Percentiles rank a stretch among this genome's conserved stretches.
phyloP scores from a whole-genome alignment of 2,329 filamentous ascomycete species.

The Rugonectria rugulosa region DNA sequence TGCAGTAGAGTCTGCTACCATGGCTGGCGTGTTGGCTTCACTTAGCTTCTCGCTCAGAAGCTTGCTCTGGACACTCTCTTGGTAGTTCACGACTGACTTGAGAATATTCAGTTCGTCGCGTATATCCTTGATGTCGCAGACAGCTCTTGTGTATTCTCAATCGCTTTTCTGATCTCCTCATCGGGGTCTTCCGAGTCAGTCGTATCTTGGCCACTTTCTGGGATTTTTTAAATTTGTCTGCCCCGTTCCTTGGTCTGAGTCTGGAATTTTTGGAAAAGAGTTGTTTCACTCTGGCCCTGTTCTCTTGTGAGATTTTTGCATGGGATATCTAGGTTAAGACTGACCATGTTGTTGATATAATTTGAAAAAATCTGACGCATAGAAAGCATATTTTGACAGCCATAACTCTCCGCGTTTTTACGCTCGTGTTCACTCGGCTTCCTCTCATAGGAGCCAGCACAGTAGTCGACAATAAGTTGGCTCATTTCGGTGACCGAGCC shows the following conservation, averaged over 20 bases:
- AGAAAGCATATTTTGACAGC: neutral
- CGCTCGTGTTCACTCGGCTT: neutral
- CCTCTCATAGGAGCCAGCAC: conserved; percentile 21
- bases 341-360: neutral
- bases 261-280: conserved; percentile 12
- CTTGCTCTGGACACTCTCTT: conserved; percentile 22
- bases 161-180: neutral
- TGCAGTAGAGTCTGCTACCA: neutral
- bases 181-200: no score
- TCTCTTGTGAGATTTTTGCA: neutral
- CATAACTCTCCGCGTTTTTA: no score
- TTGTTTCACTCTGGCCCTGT: conserved; percentile 10
- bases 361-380: neutral
- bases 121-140: conserved; percentile 34
- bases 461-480: conserved; percentile 23
- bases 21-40: neutral
- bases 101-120: conserved; percentile 36
- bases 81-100: conserved; percentile 16
- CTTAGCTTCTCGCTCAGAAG: neutral
- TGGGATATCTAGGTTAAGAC: neutral
- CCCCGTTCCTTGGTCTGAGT: no score
- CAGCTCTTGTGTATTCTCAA: conserved; percentile 13
- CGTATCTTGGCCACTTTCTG: no score
- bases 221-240: neutral
- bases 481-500: conserved; percentile 17